Conservation (phyloP, 495 filamentous ascomycete genomes). For the Usnea hakonensis region DNA sequence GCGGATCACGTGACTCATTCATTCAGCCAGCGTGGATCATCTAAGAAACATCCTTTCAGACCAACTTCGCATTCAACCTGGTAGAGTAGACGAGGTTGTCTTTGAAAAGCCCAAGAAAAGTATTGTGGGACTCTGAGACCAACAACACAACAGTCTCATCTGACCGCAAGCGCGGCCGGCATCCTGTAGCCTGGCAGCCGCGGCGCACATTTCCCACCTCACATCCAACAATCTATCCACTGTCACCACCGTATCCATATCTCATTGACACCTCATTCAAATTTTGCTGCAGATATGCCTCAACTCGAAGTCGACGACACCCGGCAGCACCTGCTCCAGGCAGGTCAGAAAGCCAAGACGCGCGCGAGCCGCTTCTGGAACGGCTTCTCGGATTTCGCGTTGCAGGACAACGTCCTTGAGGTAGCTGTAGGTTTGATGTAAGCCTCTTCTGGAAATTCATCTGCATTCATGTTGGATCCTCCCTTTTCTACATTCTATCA, state of each 20-base stretch:
- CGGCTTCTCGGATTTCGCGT: constrained; percentile 63
- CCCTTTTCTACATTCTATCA: neutral
- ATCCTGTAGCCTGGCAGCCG: neutral
- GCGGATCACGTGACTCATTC: neutral
- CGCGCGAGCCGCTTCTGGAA: constrained; percentile 42
- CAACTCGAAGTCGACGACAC: constrained; percentile 21
- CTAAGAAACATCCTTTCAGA: neutral
- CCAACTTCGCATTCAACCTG: neutral
- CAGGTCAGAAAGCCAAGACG: constrained; percentile 35
- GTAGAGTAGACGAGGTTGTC: neutral
- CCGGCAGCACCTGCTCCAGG: constrained; percentile 15
- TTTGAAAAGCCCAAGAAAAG: neutral
- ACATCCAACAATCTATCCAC: neutral
- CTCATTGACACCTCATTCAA: neutral
- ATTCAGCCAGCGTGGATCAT: neutral
- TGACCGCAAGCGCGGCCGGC: neutral
- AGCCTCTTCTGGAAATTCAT: neutral
- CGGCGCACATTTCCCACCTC: neutral
- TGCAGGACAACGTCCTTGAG: constrained; percentile 67
- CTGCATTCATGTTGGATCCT: no score
- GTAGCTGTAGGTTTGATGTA: constrained; percentile 71
- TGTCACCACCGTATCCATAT: neutral
- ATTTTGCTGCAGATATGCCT: constrained; percentile 5
- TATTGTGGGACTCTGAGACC: neutral
- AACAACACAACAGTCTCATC: neutral